phyloP scores from a whole-genome alignment of 2,329 filamentous ascomycete genomes.

The Calonectria montana region DNA sequence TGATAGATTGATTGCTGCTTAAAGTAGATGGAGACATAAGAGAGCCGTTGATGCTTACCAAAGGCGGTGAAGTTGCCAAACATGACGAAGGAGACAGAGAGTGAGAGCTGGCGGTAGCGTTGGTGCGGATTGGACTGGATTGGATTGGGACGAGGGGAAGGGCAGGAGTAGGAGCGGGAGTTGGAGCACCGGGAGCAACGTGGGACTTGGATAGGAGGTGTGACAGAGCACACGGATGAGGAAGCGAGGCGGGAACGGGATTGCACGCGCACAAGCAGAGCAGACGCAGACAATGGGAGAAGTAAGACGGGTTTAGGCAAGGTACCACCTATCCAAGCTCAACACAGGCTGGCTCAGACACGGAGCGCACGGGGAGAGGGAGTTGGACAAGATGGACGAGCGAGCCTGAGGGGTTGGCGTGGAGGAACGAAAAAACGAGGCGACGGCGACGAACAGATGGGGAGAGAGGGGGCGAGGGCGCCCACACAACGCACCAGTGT shows the following conservation, averaged over 20 bases:
- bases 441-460: constrained; percentile 19
- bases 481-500: not conserved
- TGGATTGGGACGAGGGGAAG: constrained; percentile 32
- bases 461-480: constrained; percentile 8
- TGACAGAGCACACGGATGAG: constrained; percentile 22
- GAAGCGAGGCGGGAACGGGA: constrained; percentile 22
- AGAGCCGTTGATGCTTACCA: constrained; percentile 47
- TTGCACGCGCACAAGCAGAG: constrained; percentile 10
- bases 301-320: not conserved
- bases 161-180: constrained; percentile 20
- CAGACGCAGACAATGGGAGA: constrained; percentile 3
- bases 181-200: not conserved
- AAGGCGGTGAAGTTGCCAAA: constrained; percentile 56
- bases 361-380: constrained; percentile 6
- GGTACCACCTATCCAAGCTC: constrained; percentile 6
- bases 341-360: constrained; percentile 14
- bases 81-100: constrained; percentile 47
- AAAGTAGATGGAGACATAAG: constrained; percentile 18
- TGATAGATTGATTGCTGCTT: not conserved
- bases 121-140: not conserved
- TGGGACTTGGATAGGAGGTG: constrained; percentile 17
- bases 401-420: not conserved
- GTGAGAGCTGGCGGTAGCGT: constrained; percentile 18
- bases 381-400: not conserved
- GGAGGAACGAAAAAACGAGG: constrained; percentile 9